phyloP scores from a whole-genome alignment of 2,329 filamentous ascomycete species.

The Pyrenochaeta sp. region DNA sequence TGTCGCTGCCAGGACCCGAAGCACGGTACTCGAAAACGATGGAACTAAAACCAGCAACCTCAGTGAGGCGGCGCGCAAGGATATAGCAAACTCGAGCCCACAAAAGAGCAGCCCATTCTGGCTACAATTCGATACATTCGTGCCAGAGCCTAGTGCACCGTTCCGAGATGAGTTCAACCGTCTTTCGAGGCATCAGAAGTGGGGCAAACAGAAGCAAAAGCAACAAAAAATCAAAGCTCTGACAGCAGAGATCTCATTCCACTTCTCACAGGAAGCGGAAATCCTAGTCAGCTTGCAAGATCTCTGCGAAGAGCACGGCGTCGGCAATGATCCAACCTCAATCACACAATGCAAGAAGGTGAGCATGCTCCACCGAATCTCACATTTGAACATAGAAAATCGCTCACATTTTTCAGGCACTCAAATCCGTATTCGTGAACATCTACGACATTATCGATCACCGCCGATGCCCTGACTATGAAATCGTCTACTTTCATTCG shows the following conservation, averaged over 20 bases:
- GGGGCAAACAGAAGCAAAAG: conserved; percentile 3
- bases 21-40: background rate
- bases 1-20: background rate
- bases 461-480: conserved; percentile 23
- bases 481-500: conserved; percentile 20
- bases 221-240: conserved; percentile 17
- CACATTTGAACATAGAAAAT: no score
- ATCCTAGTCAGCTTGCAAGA: conserved; percentile 33
- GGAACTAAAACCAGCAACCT: background rate
- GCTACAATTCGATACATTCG: conserved; percentile 23
- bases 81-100: background rate
- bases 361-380: no score
- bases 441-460: conserved; percentile 33
- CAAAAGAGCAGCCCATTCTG: conserved; percentile 21
- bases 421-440: conserved; percentile 32
- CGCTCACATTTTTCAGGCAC: no score
- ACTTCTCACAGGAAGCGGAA: conserved; percentile 21
- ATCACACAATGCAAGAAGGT: conserved; percentile 40
- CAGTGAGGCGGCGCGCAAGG: background rate
- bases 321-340: conserved; percentile 21
- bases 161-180: conserved; percentile 29
- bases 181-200: conserved; percentile 20
- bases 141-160: conserved; percentile 16
- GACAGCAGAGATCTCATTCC: conserved; percentile 25
- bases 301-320: conserved; percentile 32